phyloP scores from a whole-genome alignment of 176 grass and related monocot genomes.

The Triticum turgidum region DNA sequence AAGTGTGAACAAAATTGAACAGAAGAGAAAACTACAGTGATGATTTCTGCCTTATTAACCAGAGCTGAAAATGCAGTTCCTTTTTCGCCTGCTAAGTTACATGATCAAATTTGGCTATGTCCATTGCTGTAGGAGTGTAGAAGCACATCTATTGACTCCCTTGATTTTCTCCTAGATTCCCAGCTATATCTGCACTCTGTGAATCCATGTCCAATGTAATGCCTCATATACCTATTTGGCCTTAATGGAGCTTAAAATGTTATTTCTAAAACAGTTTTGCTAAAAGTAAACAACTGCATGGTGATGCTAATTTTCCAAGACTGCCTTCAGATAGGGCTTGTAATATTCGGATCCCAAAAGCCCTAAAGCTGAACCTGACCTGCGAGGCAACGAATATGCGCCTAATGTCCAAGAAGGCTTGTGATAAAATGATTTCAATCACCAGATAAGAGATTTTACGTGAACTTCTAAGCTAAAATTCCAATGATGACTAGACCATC shows the following conservation, averaged over 20 bases:
- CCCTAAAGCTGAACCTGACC: constrained; percentile 13
- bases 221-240: background rate
- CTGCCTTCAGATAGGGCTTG: background rate
- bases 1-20: background rate
- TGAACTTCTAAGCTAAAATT: background rate
- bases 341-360: background rate
- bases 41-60: background rate
- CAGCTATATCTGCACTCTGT: background rate
- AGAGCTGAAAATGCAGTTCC: background rate
- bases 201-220: background rate
- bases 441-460: background rate
- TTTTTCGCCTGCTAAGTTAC: background rate
- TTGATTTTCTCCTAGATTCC: background rate
- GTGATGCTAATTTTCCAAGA: background rate
- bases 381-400: constrained; percentile 44
- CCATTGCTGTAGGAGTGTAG: background rate
- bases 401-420: background rate
- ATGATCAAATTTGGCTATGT: background rate
- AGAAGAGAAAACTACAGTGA: background rate
- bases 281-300: background rate
- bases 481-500: background rate
- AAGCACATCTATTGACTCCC: background rate
- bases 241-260: background rate
- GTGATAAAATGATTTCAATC: background rate
- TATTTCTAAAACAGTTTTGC: background rate